Evolutionary conservation across 805 yeast genomes (phyloP).

Genomic region (Jamesozyma spencerorum): DNA sequence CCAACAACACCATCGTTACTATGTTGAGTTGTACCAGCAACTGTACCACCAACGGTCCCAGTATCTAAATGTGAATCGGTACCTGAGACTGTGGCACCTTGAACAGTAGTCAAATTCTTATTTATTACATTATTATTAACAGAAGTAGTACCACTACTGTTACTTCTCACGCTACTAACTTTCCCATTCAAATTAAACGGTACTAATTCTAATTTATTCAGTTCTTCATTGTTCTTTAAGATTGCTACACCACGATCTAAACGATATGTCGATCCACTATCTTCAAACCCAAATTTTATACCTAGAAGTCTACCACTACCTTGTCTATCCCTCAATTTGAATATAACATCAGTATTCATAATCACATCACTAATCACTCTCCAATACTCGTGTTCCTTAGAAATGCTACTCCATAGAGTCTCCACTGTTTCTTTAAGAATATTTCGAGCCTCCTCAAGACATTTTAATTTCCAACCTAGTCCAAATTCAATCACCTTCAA

Average conservation of each 20-base stretch:
- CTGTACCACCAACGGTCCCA: not conserved
- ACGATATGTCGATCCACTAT: conserved; percentile 70
- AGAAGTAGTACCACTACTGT: conserved; percentile 22
- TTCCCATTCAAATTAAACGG: conserved; percentile 21
- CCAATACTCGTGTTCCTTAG: conserved; percentile 54
- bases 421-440: conserved; percentile 43
- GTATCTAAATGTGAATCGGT: not conserved
- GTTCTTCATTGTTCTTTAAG: conserved; percentile 39
- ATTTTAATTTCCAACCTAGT: conserved; percentile 76
- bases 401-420: conserved; percentile 44
- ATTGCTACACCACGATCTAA: conserved; percentile 69
- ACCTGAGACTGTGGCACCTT: not conserved
- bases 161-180: not conserved
- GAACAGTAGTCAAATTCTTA: not conserved
- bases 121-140: conserved; percentile 10
- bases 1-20: not conserved
- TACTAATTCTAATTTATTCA: conserved; percentile 34
- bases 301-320: conserved; percentile 51
- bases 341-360: conserved; percentile 32
- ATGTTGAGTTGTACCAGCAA: not conserved
- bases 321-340: conserved; percentile 53
- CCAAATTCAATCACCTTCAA: conserved; percentile 25
- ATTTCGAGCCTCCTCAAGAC: conserved; percentile 47
- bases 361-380: conserved; percentile 32
- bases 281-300: conserved; percentile 84